These are phyloP conservation scores for Sporobolomyces roseus DNA, from an alignment of 768 basidiomycete genomes.

Conservation along the genomic window DNA sequence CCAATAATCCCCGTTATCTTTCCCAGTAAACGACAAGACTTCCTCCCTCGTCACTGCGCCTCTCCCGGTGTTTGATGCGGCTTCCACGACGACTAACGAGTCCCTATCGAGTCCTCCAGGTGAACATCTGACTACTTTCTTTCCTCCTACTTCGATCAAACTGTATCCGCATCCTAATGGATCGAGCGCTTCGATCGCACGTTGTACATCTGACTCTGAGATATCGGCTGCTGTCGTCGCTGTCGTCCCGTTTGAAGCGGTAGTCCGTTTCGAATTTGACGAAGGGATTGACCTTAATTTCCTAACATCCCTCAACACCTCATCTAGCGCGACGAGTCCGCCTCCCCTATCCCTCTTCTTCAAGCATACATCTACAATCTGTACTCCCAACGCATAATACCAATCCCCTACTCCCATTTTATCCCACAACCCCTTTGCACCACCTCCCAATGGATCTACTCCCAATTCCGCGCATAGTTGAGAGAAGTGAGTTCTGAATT, in stretches of 20 bases:
- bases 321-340: conserved; percentile 81
- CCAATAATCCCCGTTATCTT: conserved; percentile 68
- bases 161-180: conserved; percentile 91
- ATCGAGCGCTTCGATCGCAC: conserved; percentile 68
- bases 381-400: conserved; percentile 92
- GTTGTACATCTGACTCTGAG: conserved; percentile 62
- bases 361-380: conserved; percentile 51
- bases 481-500: conserved; percentile 85
- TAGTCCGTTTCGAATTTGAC: neutral
- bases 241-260: neutral
- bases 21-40: conserved; percentile 21
- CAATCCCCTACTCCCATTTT: conserved; percentile 77
- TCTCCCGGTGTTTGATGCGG: conserved; percentile 53
- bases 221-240: conserved; percentile 51
- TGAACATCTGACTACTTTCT: conserved; percentile 81
- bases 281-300: conserved; percentile 53
- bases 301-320: conserved; percentile 73
- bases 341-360: conserved; percentile 62
- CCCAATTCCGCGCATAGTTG: conserved; percentile 93
- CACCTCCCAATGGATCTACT: conserved; percentile 71
- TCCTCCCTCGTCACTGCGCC: conserved; percentile 36
- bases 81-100: conserved; percentile 65
- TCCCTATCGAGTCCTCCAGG: conserved; percentile 86
- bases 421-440: conserved; percentile 70
- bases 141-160: conserved; percentile 67